Evolutionary conservation across 1,284 basidiomycete species (phyloP).

Genomic region (Leccinum holopus): DNA sequence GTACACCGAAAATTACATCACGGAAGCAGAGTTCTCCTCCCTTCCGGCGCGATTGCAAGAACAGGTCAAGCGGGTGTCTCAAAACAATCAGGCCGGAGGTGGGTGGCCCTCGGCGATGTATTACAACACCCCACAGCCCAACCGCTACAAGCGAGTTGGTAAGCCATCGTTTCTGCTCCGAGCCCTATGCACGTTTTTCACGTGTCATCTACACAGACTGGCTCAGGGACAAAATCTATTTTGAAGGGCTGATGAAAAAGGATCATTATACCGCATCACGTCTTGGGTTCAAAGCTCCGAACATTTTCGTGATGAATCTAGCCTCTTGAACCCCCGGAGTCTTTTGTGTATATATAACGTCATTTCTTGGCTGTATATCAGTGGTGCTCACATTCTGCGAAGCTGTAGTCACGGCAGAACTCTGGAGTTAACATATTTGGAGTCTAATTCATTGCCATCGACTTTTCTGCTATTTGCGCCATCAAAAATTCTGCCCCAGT

Average conservation of each 20-base stretch:
- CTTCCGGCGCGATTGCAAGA: constrained; percentile 66
- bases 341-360: constrained; percentile 5
- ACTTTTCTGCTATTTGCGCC: not conserved
- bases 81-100: constrained; percentile 39
- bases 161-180: constrained; percentile 26
- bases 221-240: constrained; percentile 68
- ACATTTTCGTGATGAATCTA: constrained; percentile 66
- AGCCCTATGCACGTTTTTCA: constrained; percentile 2
- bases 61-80: constrained; percentile 59
- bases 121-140: constrained; percentile 46
- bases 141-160: constrained; percentile 59
- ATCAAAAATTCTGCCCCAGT: constrained; percentile 40
- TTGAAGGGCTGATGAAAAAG: constrained; percentile 61
- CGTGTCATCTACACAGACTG: constrained; percentile 50
- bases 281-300: constrained; percentile 73
- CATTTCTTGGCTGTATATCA: constrained; percentile 11
- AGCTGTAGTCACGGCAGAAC: not conserved
- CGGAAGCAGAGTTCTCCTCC: constrained; percentile 61
- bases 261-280: constrained; percentile 57
- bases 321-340: constrained; percentile 22
- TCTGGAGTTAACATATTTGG: not conserved
- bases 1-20: constrained; percentile 64
- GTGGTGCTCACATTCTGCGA: not conserved
- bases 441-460: not conserved
- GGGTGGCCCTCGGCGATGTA: constrained; percentile 41